Evolutionary conservation across 2,329 filamentous ascomycete genomes (phyloP).

Genomic region (Fusarium pseudonygamai): DNA sequence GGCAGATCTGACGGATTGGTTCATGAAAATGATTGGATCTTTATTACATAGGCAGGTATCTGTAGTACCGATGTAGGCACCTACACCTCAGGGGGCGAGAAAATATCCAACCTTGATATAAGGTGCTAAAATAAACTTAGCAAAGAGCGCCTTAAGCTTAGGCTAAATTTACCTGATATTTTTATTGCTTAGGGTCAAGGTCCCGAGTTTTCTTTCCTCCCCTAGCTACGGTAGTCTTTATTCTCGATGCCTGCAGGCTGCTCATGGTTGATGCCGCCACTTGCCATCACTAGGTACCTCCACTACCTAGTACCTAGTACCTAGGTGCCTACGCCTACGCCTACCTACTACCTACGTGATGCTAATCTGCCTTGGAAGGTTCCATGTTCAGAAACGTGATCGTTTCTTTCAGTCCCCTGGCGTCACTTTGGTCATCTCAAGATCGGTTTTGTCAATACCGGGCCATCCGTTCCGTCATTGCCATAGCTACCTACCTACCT

Average conservation of each 20-base stretch:
- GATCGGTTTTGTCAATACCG: conserved; percentile 6
- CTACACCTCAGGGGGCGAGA: no score
- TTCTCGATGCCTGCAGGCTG: conserved; percentile 1
- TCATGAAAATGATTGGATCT: conserved; percentile 23
- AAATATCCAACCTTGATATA: no score
- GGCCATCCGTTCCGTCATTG: conserved; percentile 31
- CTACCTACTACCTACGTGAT: not conserved
- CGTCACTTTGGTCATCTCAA: conserved; percentile 22
- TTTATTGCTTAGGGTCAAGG: no score
- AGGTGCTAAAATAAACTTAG: no score
- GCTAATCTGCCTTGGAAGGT: conserved; percentile 28
- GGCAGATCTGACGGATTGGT: conserved; percentile 9
- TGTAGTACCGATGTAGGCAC: not conserved
- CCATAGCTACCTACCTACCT: not conserved
- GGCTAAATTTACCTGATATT: no score
- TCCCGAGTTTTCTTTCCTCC: no score
- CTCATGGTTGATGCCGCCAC: conserved; percentile 1
- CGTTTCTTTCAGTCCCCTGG: conserved; percentile 22
- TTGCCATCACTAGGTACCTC: not conserved
- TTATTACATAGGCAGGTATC: not conserved
- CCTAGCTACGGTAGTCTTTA: not conserved
- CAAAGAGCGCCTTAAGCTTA: no score
- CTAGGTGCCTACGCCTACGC: no score
- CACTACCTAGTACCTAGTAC: not conserved
- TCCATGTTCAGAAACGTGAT: conserved; percentile 15